Base-by-base conservation (phyloP, 352 stramenopile genomes). In the Thraustotheca clavata region DNA sequence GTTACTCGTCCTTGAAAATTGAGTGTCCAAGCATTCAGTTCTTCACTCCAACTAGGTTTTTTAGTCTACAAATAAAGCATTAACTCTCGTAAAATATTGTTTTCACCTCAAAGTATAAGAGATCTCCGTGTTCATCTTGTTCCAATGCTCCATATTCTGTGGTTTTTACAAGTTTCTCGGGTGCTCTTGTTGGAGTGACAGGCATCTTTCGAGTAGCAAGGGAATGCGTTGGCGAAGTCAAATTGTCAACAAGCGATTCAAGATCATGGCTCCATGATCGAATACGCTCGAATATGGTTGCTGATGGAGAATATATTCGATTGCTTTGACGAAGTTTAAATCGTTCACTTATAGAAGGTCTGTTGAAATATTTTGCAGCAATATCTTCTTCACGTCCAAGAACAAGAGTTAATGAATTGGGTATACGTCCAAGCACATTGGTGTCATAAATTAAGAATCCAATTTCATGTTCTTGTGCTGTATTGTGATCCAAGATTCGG, bases 1-100 rank as follows among this genome's bases (percentile, higher is more conserved):
- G 95, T 95, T 3, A 95, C 88, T 32, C 88, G 83, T 4, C 88
- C 88, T 40, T 92, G 75, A 65, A 96, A 96, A 62, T 94, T 94
- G 54, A 96, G 72, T 38, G 86, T 95, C 88, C 88, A 96, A 1
- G 86, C 86, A 14, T 79, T 67, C 1, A 94, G 71, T 3, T 76
- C 71, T 50, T 90, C 79, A 61, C 92, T 96, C 88, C 88, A 96
- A 26, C 73, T 71, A 14, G 87, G 87, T 50, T 92, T 82, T 40
- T 86, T 85, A 0, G 86, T 95, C 63, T 92, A 52, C 7, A 2
- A 3, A 52, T 9, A 31, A 14, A n/a, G n/a, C n/a, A n/a, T n/a
- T n/a, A n/a, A n/a, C 43, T 6, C 22, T 35, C 43, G n/a, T 52
- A 11, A 24, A 11, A 52, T 52, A 31, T 20, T 2, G 11, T 33